Percentiles rank a stretch among this genome's conserved stretches.
phyloP scores from a whole-genome alignment of 148 eudicot genomes.

The Oxyria digyna region DNA sequence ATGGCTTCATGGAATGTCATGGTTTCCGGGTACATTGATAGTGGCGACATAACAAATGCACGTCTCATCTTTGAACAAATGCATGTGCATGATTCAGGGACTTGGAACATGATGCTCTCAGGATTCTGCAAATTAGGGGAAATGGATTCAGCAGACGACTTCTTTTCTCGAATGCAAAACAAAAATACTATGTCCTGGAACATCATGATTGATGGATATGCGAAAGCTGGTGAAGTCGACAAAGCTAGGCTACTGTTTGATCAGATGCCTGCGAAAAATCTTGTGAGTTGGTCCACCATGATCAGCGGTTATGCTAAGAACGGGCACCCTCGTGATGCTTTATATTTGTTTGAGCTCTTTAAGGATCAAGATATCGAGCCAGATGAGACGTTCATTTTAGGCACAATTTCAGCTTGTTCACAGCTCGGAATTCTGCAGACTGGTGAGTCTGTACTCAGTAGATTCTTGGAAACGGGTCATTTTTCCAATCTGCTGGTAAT shows the following conservation, averaged over 20 bases:
- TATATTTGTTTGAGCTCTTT: slow-evolving; percentile 42
- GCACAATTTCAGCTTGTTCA: slow-evolving; percentile 42
- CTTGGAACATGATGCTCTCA: slow-evolving; percentile 11
- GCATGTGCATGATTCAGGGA: slow-evolving; percentile 11
- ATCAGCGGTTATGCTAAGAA: slow-evolving; percentile 38
- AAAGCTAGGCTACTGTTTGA: slow-evolving; percentile 39
- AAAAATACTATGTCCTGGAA: slow-evolving; percentile 17
- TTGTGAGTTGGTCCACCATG: slow-evolving; percentile 64
- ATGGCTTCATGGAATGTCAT: slow-evolving; percentile 27
- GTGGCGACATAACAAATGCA: slow-evolving; percentile 14
- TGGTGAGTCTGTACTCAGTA: slow-evolving; percentile 35
- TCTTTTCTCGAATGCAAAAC: slow-evolving; percentile 9
- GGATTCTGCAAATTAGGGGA: slow-evolving; percentile 16
- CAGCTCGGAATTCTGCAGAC: slow-evolving; percentile 29
- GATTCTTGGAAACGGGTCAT: slow-evolving; percentile 32
- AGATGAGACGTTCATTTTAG: slow-evolving; percentile 53
- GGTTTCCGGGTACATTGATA: slow-evolving; percentile 19
- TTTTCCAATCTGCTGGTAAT: slow-evolving; percentile 30
- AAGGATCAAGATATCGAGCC: slow-evolving; percentile 29
- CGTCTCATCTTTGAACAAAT: slow-evolving; percentile 10
- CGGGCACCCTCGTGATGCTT: slow-evolving; percentile 43
- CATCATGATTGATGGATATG: slow-evolving; percentile 59
- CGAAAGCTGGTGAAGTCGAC: slow-evolving; percentile 39
- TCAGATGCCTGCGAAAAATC: slow-evolving; percentile 47
- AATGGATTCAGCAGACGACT: slow-evolving; percentile 10